A percentile compares a stretch with the other conserved stretches of the same genome.
Evolutionary conservation across 768 basidiomycete species (phyloP).

Genomic region (Lentinula sp.): DNA sequence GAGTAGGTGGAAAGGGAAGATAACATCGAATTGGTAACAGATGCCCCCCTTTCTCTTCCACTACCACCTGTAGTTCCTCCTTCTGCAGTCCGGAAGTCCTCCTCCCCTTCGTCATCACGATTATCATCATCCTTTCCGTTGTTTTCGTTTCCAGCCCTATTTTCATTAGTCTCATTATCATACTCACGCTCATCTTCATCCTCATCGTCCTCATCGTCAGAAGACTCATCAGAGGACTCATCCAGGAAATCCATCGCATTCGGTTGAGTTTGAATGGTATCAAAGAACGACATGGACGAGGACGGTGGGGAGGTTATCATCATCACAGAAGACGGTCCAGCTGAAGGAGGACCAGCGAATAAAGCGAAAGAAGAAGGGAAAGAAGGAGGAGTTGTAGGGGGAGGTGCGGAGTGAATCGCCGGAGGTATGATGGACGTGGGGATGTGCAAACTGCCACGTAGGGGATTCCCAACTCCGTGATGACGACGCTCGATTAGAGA

Average conservation of each 20-base stretch:
- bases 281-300: conserved; percentile 70
- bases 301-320: conserved; percentile 26
- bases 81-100: conserved; percentile 16
- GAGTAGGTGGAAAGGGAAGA: background rate
- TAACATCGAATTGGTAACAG: background rate
- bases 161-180: background rate
- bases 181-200: conserved; percentile 15
- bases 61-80: conserved; percentile 23
- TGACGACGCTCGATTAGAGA: background rate
- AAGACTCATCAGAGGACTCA: conserved; percentile 43
- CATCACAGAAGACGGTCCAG: background rate
- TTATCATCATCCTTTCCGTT: conserved; percentile 25
- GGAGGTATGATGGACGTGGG: conserved; percentile 37
- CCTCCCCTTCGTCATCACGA: conserved; percentile 30
- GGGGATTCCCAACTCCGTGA: background rate
- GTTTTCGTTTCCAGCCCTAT: background rate
- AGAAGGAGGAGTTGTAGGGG: background rate
- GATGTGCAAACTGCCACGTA: conserved; percentile 35
- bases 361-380: too few species aligned
- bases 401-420: conserved; percentile 52
- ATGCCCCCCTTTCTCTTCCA: conserved; percentile 28
- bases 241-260: conserved; percentile 74
- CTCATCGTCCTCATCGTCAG: conserved; percentile 11
- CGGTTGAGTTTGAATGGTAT: conserved; percentile 61
- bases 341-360: background rate